These are phyloP conservation scores for Orbilia quercus DNA, from an alignment of 2,329 filamentous ascomycete species.

Conservation along the genomic window DNA sequence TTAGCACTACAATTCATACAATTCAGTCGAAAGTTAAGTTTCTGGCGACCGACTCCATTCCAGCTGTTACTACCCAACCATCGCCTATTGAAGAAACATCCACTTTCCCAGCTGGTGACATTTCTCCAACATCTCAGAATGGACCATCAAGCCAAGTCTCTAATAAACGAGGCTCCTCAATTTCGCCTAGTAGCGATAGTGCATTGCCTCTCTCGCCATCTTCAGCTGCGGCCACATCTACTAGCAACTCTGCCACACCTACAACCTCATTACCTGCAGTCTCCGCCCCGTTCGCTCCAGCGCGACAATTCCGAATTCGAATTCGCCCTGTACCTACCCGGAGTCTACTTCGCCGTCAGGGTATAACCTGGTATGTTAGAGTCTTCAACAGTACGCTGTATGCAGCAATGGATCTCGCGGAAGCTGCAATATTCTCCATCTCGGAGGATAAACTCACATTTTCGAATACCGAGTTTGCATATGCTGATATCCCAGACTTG, in stretches of 20 bases:
- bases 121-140: too few relatives aligned
- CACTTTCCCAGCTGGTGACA: too few relatives aligned
- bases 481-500: constrained; percentile 24
- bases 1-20: constrained; percentile 5
- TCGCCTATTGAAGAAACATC: too few relatives aligned
- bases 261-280: background rate
- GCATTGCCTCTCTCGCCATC: too few relatives aligned
- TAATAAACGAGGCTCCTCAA: too few relatives aligned
- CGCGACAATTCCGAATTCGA: constrained; percentile 24
- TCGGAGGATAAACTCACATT: constrained; percentile 14
- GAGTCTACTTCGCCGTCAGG: constrained; percentile 19
- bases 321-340: constrained; percentile 19
- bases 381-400: constrained; percentile 29
- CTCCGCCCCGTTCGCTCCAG: background rate
- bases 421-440: constrained; percentile 32
- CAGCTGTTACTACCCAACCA: background rate
- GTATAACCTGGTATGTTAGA: constrained; percentile 21
- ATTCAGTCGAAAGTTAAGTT: background rate
- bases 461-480: constrained; percentile 16
- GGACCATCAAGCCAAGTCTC: too few relatives aligned
- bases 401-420: background rate
- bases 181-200: too few relatives aligned
- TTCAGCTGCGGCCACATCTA: background rate
- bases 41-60: background rate
- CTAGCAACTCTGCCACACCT: background rate